Percentiles rank a stretch among this genome's conserved stretches.
These are phyloP conservation scores for Aureobasidium sp. DNA, from an alignment of 2,329 filamentous ascomycete genomes.

Conservation along the genomic window DNA sequence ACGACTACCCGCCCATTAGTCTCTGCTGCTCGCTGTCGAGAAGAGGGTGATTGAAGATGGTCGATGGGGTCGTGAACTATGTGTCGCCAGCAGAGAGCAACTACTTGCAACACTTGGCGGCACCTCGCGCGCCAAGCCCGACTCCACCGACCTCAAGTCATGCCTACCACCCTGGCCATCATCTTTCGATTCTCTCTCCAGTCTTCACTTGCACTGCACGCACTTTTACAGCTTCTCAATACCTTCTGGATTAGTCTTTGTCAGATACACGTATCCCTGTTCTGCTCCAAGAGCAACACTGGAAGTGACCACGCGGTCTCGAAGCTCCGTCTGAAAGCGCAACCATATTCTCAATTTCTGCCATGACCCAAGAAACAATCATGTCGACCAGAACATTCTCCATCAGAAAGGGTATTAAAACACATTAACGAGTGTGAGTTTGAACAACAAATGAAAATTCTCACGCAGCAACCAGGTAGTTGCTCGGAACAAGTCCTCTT, in stretches of 20 bases:
- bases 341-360: not conserved
- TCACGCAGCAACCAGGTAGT: constrained; percentile 40
- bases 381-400: not conserved
- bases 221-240: not conserved
- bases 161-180: not conserved
- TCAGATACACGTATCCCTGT: not conserved
- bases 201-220: not conserved
- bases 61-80: not conserved
- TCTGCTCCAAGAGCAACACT: not conserved
- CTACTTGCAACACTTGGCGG: not conserved
- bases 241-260: not conserved
- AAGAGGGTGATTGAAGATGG: not conserved
- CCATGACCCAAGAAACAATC: not conserved
- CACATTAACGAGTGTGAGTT: not conserved
- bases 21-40: constrained; percentile 13
- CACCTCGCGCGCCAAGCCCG: not conserved
- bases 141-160: not conserved
- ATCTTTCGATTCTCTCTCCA: not conserved
- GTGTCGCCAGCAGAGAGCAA: constrained; percentile 2
- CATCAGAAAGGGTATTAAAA: not conserved
- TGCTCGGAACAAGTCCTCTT: constrained; percentile 58
- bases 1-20: constrained; percentile 26
- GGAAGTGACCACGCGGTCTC: not conserved
- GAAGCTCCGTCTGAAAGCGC: not conserved
- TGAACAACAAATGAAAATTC: not conserved